phyloP scores from a whole-genome alignment of 2,329 filamentous ascomycete genomes.

The Fusarium sp. region DNA sequence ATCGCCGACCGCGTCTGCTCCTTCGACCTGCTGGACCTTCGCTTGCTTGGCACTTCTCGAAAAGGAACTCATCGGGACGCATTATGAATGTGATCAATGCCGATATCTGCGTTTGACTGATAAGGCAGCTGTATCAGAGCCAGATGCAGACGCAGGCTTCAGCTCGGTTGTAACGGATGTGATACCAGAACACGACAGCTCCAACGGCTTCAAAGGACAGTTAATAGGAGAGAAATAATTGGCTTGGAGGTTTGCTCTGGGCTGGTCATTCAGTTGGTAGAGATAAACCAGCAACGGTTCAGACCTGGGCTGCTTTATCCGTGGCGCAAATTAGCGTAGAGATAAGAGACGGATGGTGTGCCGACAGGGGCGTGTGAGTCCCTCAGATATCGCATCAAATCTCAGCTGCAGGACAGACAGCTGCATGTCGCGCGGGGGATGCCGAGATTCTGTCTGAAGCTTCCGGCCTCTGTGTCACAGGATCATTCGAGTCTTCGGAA shows the following conservation, averaged over 20 bases:
- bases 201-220: constrained; percentile 15
- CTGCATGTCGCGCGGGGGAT: neutral
- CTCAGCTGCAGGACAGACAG: neutral
- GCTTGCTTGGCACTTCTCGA: neutral
- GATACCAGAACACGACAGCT: neutral
- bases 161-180: constrained; percentile 8
- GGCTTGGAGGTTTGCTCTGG: constrained; percentile 6
- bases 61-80: neutral
- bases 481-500: neutral
- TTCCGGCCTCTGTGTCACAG: too few relatives aligned
- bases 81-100: neutral
- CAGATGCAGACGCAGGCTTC: neutral
- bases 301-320: constrained; percentile 18
- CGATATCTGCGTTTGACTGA: constrained; percentile 7
- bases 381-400: neutral
- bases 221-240: neutral
- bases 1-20: neutral
- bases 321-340: constrained; percentile 39
- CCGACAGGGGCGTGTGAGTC: constrained; percentile 5
- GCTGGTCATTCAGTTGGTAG: constrained; percentile 15
- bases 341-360: constrained; percentile 40
- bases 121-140: too few relatives aligned
- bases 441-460: neutral
- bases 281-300: constrained; percentile 30
- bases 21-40: neutral